Conservation (phyloP, 352 stramenopile genomes). For the Phytophthora rubi region DNA sequence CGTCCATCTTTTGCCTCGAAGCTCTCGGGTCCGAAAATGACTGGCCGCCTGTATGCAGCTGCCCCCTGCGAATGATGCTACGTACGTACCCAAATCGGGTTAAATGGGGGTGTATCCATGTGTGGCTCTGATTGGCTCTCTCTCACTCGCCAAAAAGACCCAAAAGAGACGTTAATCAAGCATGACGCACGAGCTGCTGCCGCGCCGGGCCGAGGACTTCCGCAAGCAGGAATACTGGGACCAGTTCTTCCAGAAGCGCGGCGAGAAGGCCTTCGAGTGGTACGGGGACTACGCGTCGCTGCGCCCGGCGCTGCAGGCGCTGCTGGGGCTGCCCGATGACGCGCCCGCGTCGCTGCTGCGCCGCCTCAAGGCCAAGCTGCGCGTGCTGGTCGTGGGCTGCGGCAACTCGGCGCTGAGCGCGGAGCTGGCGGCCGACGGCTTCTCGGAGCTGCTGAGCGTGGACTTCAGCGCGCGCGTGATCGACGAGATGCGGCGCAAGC, state of each 20-base stretch:
- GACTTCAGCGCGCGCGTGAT: conserved; percentile 83
- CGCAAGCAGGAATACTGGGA: conserved; percentile 80
- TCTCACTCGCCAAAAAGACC: too few species aligned
- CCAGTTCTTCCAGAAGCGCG: conserved; percentile 74
- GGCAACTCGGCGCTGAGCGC: conserved; percentile 78
- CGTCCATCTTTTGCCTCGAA: conserved; percentile 31
- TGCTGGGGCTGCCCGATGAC: conserved; percentile 39
- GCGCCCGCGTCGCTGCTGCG: conserved; percentile 31
- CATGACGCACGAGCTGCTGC: conserved; percentile 46
- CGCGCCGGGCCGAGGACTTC: conserved; percentile 63
- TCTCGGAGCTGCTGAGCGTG: conserved; percentile 62
- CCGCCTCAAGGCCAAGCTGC: conserved; percentile 48
- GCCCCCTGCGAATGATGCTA: background rate
- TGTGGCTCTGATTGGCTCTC: too few species aligned
- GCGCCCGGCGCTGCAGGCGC: conserved; percentile 36
- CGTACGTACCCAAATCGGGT: background rate
- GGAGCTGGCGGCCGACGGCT: conserved; percentile 67
- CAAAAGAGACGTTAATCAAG: too few species aligned
- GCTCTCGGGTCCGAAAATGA: background rate
- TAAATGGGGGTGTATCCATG: background rate
- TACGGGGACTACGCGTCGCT: conserved; percentile 71
- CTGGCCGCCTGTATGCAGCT: background rate
- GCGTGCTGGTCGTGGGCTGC: conserved; percentile 78
- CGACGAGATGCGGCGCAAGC: conserved; percentile 74
- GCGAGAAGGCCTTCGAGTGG: conserved; percentile 81